Base-by-base conservation (phyloP, 2,329 filamentous ascomycete species). In the Fusarium mexicanum region DNA sequence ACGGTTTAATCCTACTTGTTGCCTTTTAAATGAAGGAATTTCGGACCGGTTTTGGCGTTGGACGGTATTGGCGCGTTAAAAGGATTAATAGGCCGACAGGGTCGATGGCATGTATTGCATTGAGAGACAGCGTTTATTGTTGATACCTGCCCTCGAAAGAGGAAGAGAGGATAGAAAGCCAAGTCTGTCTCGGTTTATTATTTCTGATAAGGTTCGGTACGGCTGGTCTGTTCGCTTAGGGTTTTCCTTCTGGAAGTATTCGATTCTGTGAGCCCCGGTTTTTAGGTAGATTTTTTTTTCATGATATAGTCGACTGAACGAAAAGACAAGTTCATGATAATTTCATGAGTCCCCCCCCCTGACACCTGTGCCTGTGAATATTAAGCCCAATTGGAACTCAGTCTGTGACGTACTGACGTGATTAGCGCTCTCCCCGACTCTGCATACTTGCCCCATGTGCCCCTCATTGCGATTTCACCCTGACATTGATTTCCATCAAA, bases 11-110 rank as follows among this genome's bases (percentile, higher is more conserved):
- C 46, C 64, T 54, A 53, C 37, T 35, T 57, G 47, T 72, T 50
- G 35, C 48, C 43, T 62, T 68, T 60, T 65, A 76, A 77, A 69
- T 64, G 65, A 74, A 73, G 65, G 67, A 74, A 73, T 69, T 60
- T 69, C 57, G 65, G 55, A 66, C 61, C 69, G 66, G 60, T 68
- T 69, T 77, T 70, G 76, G 76, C 75, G 76, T 78, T 78, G 71
- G 67, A 72, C 69, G 76, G 72, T 74, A 68, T 62, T 72, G 59
- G 68, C 71, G 44, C 72, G 74, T 75, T 68, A 67, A 63, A 59
- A 67, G 62, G 58, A 69, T 26, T 64, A 50, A 59, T 60, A 69
- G 35, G 40, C 44, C 67, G 53, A 31, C 37, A 69, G 44, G 41
- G 58, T 62, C 51, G 64, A 71, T 26, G 65, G 59, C 61, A 64